These are phyloP conservation scores for Malus hybrid DNA, from an alignment of 331 rosid species.

Conservation along the genomic window DNA sequence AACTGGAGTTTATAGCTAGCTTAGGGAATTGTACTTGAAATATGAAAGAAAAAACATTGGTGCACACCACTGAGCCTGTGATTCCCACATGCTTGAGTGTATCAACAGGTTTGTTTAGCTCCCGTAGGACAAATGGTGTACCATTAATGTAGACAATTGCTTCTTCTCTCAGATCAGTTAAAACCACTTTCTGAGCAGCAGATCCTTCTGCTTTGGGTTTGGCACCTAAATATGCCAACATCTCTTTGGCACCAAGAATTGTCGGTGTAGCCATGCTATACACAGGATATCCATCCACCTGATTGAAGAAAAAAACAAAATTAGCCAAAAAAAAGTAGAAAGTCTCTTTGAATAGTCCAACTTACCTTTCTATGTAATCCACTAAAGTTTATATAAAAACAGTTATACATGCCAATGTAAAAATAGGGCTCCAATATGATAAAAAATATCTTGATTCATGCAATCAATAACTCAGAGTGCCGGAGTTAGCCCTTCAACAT, in stretches of 20 bases:
- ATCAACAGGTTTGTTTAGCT: slow-evolving; percentile 76
- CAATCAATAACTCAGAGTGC: neutral
- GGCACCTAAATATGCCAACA: slow-evolving; percentile 57
- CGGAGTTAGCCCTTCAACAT: neutral
- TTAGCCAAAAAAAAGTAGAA: neutral
- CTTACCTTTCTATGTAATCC: neutral
- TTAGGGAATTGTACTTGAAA: slow-evolving; percentile 5
- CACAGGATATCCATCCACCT: slow-evolving; percentile 80
- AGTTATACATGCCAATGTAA: neutral
- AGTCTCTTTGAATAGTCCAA: neutral
- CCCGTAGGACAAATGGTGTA: slow-evolving; percentile 75
- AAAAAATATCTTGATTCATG: neutral
- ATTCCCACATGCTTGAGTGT: slow-evolving; percentile 79
- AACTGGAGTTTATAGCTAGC: slow-evolving; percentile 9
- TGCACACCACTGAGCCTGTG: slow-evolving; percentile 70
- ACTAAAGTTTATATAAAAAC: neutral
- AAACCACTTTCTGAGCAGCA: slow-evolving; percentile 39
- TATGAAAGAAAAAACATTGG: slow-evolving; percentile 1
- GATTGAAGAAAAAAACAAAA: slow-evolving; percentile 8
- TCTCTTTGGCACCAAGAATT: slow-evolving; percentile 71
- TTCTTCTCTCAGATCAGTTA: slow-evolving; percentile 79
- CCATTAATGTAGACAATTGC: slow-evolving; percentile 67
- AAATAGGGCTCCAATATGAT: neutral
- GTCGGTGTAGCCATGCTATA: slow-evolving; percentile 91
- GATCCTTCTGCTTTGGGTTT: slow-evolving; percentile 39